Evolutionary conservation across 2,329 filamentous ascomycete species (phyloP).

Genomic region (Sporothrix protearum): DNA sequence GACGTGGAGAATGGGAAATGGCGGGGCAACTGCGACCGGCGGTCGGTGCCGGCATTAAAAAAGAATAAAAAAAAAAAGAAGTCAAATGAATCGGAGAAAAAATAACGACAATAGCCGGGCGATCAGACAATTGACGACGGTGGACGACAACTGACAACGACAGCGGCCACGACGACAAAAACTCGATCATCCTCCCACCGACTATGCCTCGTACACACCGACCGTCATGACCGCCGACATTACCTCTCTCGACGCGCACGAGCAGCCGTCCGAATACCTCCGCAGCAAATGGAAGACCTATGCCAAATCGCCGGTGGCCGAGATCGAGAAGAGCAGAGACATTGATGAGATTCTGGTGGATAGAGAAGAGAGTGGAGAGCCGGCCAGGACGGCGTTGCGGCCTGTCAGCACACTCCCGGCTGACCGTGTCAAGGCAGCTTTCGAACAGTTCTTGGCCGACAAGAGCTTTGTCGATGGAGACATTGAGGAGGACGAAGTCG

Average conservation of each 20-base stretch:
- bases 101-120: background rate
- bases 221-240: conserved; percentile 44
- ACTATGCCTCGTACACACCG: background rate
- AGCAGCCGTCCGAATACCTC: conserved; percentile 69
- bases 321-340: conserved; percentile 51
- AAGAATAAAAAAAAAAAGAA: background rate
- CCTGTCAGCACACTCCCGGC: conserved; percentile 43
- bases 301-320: conserved; percentile 55
- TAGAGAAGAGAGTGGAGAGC: background rate
- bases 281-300: conserved; percentile 72
- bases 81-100: background rate
- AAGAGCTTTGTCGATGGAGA: conserved; percentile 22
- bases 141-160: no score
- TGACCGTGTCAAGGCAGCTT: conserved; percentile 43
- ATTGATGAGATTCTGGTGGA: conserved; percentile 52
- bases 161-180: background rate
- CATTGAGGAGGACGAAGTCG: background rate
- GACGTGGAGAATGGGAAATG: background rate
- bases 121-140: background rate
- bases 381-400: conserved; percentile 39
- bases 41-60: background rate
- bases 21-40: conserved; percentile 21
- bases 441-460: conserved; percentile 40
- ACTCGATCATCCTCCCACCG: background rate
- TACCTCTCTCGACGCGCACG: conserved; percentile 66